Conservation (phyloP, 192 early-diverging fungal species). For the Rhizophagus sp. region DNA sequence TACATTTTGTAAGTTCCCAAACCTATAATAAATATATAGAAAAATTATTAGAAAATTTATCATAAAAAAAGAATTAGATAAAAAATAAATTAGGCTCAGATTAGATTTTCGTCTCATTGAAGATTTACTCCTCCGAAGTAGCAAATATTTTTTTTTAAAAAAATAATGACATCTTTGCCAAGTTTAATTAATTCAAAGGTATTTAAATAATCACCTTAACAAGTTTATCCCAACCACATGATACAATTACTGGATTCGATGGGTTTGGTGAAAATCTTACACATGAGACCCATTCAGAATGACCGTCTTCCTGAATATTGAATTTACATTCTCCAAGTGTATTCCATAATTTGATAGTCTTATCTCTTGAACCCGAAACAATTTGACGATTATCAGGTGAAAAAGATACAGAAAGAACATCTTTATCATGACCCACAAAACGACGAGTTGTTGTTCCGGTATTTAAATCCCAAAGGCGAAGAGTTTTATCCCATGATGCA, state of each 20-base stretch:
- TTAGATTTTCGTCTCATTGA: slow-evolving; percentile 66
- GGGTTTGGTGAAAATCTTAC: slow-evolving; percentile 99
- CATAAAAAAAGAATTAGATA: background rate
- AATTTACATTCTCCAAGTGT: slow-evolving; percentile 99
- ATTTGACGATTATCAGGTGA: slow-evolving; percentile 99
- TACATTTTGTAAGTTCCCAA: slow-evolving; percentile 98
- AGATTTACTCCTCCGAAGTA: slow-evolving; percentile 67
- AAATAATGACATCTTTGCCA: slow-evolving; percentile 18
- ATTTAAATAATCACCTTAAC: slow-evolving; percentile 83
- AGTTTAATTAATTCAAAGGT: background rate
- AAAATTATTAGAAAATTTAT: background rate
- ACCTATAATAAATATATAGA: slow-evolving; percentile 59
- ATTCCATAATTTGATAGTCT: slow-evolving; percentile 99
- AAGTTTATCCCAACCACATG: slow-evolving; percentile 98
- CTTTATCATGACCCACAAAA: slow-evolving; percentile 96
- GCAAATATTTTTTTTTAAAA: slow-evolving; percentile 59
- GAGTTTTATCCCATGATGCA: slow-evolving; percentile 99
- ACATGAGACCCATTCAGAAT: slow-evolving; percentile 99
- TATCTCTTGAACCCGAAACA: slow-evolving; percentile 97
- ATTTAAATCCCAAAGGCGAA: slow-evolving; percentile 98
- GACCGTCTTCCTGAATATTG: slow-evolving; percentile 95
- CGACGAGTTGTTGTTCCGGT: slow-evolving; percentile 93
- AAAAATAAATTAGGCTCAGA: slow-evolving; percentile 39
- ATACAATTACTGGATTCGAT: slow-evolving; percentile 96
- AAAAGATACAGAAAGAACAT: slow-evolving; percentile 99